Evolutionary conservation across 192 early-diverging fungal genomes (phyloP).

Genomic region (Chytriomyces sp.): DNA sequence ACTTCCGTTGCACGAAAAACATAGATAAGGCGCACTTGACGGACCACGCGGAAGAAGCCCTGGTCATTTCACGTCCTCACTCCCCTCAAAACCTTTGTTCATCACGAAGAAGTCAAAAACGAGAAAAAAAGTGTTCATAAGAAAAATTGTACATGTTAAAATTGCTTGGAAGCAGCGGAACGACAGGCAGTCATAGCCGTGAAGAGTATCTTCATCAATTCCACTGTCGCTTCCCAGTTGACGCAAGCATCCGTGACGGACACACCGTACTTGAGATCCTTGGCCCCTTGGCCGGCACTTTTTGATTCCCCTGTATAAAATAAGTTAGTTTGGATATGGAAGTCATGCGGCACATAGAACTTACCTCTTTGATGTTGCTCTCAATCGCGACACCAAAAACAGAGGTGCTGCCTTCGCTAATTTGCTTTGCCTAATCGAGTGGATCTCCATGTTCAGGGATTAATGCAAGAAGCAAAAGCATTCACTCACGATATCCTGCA

Average conservation of each 20-base stretch:
- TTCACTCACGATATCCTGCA: constrained; percentile 55
- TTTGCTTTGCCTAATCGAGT: constrained; percentile 10
- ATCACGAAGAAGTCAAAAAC: no score
- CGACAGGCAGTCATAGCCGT: no score
- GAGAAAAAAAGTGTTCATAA: no score
- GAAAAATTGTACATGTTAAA: no score
- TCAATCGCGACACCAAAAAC: constrained; percentile 98
- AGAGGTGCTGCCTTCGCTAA: constrained; percentile 63
- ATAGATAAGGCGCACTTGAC: no score
- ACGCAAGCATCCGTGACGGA: constrained; percentile 95
- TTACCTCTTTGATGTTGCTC: constrained; percentile 56
- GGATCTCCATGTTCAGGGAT: constrained; percentile 18
- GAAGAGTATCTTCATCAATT: constrained; percentile 60
- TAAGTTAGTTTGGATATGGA: not conserved
- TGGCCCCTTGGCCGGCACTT: constrained; percentile 70
- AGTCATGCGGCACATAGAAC: not conserved
- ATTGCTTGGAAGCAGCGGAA: no score
- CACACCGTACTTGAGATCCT: constrained; percentile 80
- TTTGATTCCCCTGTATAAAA: constrained; percentile 71
- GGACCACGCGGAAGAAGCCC: no score
- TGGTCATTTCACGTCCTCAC: no score
- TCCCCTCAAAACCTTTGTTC: no score
- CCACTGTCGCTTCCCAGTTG: constrained; percentile 85
- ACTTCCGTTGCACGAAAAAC: no score
- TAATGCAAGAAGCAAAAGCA: not conserved